Percentiles rank a stretch among this genome's conserved stretches.
These are phyloP conservation scores for Brassica balearica DNA, from an alignment of 441 rosid species.

Conservation along the genomic window DNA sequence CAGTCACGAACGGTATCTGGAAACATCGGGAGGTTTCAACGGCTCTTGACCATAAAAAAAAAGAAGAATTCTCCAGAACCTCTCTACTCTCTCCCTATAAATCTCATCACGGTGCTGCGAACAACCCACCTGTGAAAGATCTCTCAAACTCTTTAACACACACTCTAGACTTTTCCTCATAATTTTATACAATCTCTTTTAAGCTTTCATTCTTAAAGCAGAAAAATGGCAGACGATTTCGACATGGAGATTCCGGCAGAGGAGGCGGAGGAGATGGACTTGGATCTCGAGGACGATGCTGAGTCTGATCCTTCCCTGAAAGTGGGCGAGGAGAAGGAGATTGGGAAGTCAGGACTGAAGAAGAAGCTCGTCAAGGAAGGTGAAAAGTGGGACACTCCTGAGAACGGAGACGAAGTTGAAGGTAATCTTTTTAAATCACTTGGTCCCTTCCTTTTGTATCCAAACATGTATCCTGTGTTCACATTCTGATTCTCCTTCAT, in stretches of 20 bases:
- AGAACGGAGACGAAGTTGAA: slow-evolving; percentile 76
- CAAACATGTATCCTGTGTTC: not conserved
- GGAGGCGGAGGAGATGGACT: slow-evolving; percentile 45
- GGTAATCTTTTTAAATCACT: slow-evolving; percentile 42
- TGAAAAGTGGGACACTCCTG: slow-evolving; percentile 77
- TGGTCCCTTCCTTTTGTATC: not conserved
- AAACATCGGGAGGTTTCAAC: slow-evolving; percentile 32
- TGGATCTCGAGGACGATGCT: slow-evolving; percentile 43
- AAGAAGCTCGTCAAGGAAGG: slow-evolving; percentile 76
- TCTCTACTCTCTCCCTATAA: slow-evolving; percentile 19
- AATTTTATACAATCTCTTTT: not conserved
- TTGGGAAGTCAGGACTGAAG: slow-evolving; percentile 67
- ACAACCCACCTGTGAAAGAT: not conserved
- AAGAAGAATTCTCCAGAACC: slow-evolving; percentile 36
- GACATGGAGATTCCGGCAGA: slow-evolving; percentile 55
- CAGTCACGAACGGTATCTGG: slow-evolving; percentile 30
- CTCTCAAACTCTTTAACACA: not conserved
- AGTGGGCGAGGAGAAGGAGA: slow-evolving; percentile 77
- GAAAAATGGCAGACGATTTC: slow-evolving; percentile 63
- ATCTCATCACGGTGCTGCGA: not conserved
- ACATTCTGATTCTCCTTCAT: not conserved
- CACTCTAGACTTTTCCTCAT: not conserved
- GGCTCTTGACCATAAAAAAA: not conserved
- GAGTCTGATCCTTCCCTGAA: slow-evolving; percentile 41
- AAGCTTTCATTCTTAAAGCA: not conserved